These are phyloP conservation scores for Sphaerobolus stellatus DNA, from an alignment of 1,284 basidiomycete genomes.

Conservation along the genomic window DNA sequence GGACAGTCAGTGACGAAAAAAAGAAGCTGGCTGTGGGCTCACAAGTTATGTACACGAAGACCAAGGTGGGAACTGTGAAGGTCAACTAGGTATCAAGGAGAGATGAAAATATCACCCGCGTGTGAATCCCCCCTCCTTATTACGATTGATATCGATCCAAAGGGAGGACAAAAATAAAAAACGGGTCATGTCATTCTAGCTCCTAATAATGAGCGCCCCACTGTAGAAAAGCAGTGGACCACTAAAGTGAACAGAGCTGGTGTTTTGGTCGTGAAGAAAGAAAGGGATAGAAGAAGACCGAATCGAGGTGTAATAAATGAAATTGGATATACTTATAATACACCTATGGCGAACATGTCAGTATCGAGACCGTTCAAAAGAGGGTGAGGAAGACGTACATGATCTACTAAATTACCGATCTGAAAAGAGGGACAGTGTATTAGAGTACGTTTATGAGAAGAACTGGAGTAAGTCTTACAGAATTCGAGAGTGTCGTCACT, in stretches of 20 bases:
- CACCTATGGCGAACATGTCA: background rate
- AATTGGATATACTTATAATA: background rate
- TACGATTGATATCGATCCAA: too few species aligned
- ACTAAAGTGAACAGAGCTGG: constrained; percentile 72
- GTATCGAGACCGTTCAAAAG: constrained; percentile 10
- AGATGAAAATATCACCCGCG: constrained; percentile 47
- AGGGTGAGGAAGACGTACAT: constrained; percentile 21
- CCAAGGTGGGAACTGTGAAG: too few species aligned
- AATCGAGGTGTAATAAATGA: background rate
- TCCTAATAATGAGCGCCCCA: constrained; percentile 79
- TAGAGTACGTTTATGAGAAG: background rate
- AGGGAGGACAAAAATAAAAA: constrained; percentile 44
- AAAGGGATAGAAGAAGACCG: constrained; percentile 1
- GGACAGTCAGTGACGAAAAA: too few species aligned
- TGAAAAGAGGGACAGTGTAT: constrained; percentile 22
- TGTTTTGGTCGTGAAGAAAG: constrained; percentile 2
- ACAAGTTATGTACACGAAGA: too few species aligned
- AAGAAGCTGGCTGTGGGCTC: too few species aligned
- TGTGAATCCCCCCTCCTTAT: constrained; percentile 62
- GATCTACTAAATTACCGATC: constrained; percentile 46
- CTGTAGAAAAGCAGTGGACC: constrained; percentile 61
- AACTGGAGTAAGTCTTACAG: constrained; percentile 57
- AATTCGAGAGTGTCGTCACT: constrained; percentile 94
- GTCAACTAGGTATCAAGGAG: too few species aligned
- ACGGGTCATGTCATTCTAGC: constrained; percentile 56